Base-by-base conservation (phyloP, 805 yeast genomes). In the Metschnikowia picachoensis region DNA sequence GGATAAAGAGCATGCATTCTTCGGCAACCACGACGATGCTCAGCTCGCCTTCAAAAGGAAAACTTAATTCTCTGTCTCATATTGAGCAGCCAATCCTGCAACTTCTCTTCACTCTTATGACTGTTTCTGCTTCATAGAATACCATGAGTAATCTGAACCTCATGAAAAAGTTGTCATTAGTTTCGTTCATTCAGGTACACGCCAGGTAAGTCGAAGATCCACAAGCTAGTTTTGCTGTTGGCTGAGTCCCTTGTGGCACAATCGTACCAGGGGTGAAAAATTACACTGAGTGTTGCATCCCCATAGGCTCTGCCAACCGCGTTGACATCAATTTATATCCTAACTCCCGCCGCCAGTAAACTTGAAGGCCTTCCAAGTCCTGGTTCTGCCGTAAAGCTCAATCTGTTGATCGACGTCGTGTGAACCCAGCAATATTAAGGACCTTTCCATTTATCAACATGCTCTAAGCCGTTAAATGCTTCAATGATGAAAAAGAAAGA, bases 401-500 rank as follows among this genome's bases (percentile, higher is more conserved):
- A 76, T 27, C 69, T 78, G 33, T 72, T 94, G 50, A 83, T 88
- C 36, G 99, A 94, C 64, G 85, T 87, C 8, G 85, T 87, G 57
- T 94, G 99, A 99, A 94, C 64, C 97, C 97, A 1, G 92, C 98
- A 2, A 85, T 94, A 94, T 72, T 89, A 38, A 84, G 86, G 55
- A 87, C 92, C 20, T 67, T 88, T 10, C 96, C 97, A 0, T 85
- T 74, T 54, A 88, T 94, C 41, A 81, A 94, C 58, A 99, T 99
- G 1, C 73, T 90, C 40, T 91, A 92, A 61, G 86, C 94, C 6
- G 80, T 94, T 15, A 74, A 80, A 32, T 76, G 77, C 45, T 92
- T 95, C 33, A 80, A 96, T 15, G 79, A 80, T n/a, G n/a, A n/a
- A n/a, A n/a, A n/a, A n/a, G n/a, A n/a, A n/a, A n/a, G n/a, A n/a